Evolutionary conservation across 768 basidiomycete genomes (phyloP), one percentile per base, ranked within the genome.

Genomic region (Mycena indigotica): DNA sequence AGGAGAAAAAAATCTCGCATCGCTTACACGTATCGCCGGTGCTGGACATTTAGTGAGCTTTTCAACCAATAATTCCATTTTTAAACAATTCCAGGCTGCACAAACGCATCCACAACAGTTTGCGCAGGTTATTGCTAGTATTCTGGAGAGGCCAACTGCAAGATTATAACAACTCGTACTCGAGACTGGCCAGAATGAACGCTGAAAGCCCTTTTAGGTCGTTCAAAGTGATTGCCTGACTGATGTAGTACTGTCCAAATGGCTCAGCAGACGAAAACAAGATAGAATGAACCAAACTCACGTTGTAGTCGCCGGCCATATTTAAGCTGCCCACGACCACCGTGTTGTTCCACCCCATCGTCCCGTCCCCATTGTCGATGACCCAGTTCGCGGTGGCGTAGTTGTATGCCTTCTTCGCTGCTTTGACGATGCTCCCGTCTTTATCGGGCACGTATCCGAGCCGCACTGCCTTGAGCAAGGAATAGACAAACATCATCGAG

Each of bases 121-220:
- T 4, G 50, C 50, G 5, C 26, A 32, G 50, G 29, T 28, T 5
- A 51, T 51, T 21, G 28, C n/a, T n/a, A 19, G 32, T 51, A 51
- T 51, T 17, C 32, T 51, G 17, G 21, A 2, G 5, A 29, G 29
- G 12, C 29, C 13, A 44, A 5, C 5, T 44, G n/a, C 41, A 44
- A 44, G 32, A 35, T 56, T 53, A 61, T 24, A 74, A 56, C 52
- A 56, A 66, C 44, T 80, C 78, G 29, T 70, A 72, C 63, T 81
- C 79, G 41, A 79, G 52, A 60, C 79, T 80, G 0, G 79, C 79
- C n/a, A 80, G 65, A 15, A 80, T 56, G 58, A 81, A 80, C 0
- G 78, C 74, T 0, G 77, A 75, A 30, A 79, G 41, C 16, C 79
- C 80, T 60, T 80, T 82, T 41, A 82, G 69, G 59, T 81, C 79